Percentiles rank a stretch among this genome's conserved stretches.
phyloP scores from a whole-genome alignment of 257 asterid genomes.

The Solanum commersonii region DNA sequence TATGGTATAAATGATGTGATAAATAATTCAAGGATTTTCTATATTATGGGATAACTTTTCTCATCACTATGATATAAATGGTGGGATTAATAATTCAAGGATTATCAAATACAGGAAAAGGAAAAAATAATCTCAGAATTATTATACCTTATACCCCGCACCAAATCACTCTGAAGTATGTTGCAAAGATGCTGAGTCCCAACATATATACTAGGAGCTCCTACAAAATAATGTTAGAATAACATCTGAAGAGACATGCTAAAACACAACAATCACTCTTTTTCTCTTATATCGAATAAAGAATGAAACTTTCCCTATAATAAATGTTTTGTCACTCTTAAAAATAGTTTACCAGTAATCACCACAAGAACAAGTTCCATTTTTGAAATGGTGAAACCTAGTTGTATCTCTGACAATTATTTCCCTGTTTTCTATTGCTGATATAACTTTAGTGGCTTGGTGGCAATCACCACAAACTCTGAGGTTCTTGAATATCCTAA shows the following conservation, averaged over 20 bases:
- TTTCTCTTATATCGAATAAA: neutral
- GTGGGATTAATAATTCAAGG: neutral
- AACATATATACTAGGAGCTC: neutral
- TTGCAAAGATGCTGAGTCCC: neutral
- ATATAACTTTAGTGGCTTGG: slow-evolving; percentile 48
- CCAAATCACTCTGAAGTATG: too few species aligned
- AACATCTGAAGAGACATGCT: neutral
- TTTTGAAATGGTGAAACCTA: slow-evolving; percentile 65
- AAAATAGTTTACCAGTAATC: slow-evolving; percentile 55
- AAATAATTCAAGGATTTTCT: neutral
- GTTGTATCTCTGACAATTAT: slow-evolving; percentile 64
- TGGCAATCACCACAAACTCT: slow-evolving; percentile 81
- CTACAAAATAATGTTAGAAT: neutral
- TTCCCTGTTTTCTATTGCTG: slow-evolving; percentile 52
- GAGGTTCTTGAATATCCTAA: slow-evolving; percentile 61
- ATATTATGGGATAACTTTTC: too few species aligned
- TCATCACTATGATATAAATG: too few species aligned
- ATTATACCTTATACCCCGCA: neutral
- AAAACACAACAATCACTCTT: neutral
- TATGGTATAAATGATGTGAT: neutral
- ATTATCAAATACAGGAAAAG: neutral
- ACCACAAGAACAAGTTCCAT: slow-evolving; percentile 68
- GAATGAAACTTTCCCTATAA: neutral
- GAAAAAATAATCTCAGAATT: too few species aligned
- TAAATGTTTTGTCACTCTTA: neutral